Evolutionary conservation across 345 rosid genomes (phyloP).

Genomic region (Linum lewisii): DNA sequence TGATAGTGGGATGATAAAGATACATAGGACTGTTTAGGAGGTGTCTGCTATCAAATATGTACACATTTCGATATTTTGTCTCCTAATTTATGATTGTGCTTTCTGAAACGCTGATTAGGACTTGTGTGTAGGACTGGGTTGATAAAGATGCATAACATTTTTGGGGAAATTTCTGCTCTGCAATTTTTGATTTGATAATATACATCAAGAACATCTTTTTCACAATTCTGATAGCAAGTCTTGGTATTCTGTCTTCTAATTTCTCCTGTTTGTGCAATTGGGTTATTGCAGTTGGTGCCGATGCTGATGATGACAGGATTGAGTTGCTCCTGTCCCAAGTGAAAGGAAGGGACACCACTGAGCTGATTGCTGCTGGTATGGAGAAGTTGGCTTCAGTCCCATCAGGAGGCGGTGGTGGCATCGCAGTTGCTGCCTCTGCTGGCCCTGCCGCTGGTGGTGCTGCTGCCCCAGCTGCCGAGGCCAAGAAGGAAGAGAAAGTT

Average conservation of each 20-base stretch:
- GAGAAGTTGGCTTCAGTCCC: constrained; percentile 77
- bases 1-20: too few species aligned
- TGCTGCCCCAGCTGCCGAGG: constrained; percentile 43
- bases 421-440: constrained; percentile 33
- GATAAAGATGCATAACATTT: too few species aligned
- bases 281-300: constrained; percentile 44
- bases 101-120: too few species aligned
- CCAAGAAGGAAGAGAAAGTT: constrained; percentile 63
- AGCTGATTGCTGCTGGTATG: constrained; percentile 58
- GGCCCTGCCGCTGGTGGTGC: constrained; percentile 31
- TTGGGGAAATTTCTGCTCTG: too few species aligned
- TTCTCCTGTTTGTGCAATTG: not conserved
- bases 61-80: too few species aligned
- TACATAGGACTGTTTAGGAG: too few species aligned
- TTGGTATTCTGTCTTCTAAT: not conserved
- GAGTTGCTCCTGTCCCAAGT: constrained; percentile 44
- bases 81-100: too few species aligned
- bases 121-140: too few species aligned
- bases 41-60: too few species aligned
- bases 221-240: too few species aligned
- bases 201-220: too few species aligned
- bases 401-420: constrained; percentile 51
- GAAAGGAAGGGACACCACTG: constrained; percentile 54
- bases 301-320: constrained; percentile 55
- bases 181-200: too few species aligned